Percentiles rank a stretch among this genome's conserved stretches.
Evolutionary conservation across 2,329 filamentous ascomycete genomes (phyloP).

Genomic region (Diaporthe capsici): DNA sequence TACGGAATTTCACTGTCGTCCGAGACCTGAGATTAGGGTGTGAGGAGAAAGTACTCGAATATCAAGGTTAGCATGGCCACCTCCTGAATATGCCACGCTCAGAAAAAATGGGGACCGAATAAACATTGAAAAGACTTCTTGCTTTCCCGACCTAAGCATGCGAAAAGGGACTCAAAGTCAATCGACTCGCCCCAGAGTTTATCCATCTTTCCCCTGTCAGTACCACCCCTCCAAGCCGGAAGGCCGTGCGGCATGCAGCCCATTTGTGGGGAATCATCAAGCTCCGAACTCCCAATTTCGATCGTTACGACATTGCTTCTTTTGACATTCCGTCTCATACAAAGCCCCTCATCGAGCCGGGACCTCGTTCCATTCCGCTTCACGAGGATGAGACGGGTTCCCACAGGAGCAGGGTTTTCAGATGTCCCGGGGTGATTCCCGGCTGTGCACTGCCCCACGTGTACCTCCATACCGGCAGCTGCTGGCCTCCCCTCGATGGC

Average conservation of each 20-base stretch:
- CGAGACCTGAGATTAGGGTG: too few relatives aligned
- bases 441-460: constrained; percentile 30
- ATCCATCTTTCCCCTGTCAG: neutral
- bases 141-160: neutral
- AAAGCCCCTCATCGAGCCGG: neutral
- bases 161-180: neutral
- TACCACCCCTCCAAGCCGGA: constrained; percentile 4
- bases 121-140: neutral
- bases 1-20: too few relatives aligned
- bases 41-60: neutral
- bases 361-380: neutral
- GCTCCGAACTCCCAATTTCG: constrained; percentile 8
- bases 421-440: constrained; percentile 34
- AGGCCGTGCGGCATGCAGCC: constrained; percentile 3
- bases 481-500: constrained; percentile 1
- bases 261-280: constrained; percentile 18
- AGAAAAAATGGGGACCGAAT: neutral
- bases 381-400: constrained; percentile 28
- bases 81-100: neutral
- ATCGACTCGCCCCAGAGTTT: neutral
- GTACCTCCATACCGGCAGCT: constrained; percentile 32
- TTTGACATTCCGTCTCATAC: neutral
- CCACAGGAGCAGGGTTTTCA: constrained; percentile 34
- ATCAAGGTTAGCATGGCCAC: neutral
- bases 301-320: neutral